Conservation (phyloP, 768 basidiomycete species). For the Mycena rebaudengoi region DNA sequence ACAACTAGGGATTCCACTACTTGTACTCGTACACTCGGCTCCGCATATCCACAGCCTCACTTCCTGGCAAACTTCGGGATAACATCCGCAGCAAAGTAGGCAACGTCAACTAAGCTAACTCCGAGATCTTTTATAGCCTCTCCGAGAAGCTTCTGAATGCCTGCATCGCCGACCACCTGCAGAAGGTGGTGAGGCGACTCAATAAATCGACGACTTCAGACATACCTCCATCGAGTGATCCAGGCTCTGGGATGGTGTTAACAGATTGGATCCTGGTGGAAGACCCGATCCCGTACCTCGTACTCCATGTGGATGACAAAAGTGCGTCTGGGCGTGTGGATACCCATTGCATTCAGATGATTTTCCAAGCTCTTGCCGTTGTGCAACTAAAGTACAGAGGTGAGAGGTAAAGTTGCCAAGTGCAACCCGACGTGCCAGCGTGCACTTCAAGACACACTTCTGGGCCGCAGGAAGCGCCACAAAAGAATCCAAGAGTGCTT, state of each 20-base stretch:
- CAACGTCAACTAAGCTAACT: not conserved
- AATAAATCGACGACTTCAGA: not conserved
- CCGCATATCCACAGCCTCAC: not conserved
- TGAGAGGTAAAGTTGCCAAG: not conserved
- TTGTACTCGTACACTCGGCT: constrained; percentile 1
- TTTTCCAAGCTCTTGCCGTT: not conserved
- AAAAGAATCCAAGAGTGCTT: not conserved
- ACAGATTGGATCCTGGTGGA: not conserved
- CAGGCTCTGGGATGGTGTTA: not conserved
- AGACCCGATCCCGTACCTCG: not conserved
- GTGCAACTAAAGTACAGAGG: not conserved
- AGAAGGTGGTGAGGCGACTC: not conserved
- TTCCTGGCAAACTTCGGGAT: not conserved
- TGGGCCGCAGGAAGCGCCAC: not conserved
- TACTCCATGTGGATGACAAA: not conserved
- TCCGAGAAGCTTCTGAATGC: not conserved
- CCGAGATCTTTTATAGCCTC: not conserved
- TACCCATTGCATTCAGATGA: not conserved
- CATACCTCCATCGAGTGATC: not conserved
- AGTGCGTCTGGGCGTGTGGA: not conserved
- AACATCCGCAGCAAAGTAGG: constrained; percentile 1
- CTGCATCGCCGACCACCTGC: not conserved
- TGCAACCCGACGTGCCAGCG: not conserved
- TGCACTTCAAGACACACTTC: not conserved
- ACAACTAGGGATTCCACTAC: not conserved